A percentile compares a stretch with the other conserved stretches of the same genome.
Evolutionary conservation across 306 rosid genomes (phyloP).

Genomic region (Quercus cerris): DNA sequence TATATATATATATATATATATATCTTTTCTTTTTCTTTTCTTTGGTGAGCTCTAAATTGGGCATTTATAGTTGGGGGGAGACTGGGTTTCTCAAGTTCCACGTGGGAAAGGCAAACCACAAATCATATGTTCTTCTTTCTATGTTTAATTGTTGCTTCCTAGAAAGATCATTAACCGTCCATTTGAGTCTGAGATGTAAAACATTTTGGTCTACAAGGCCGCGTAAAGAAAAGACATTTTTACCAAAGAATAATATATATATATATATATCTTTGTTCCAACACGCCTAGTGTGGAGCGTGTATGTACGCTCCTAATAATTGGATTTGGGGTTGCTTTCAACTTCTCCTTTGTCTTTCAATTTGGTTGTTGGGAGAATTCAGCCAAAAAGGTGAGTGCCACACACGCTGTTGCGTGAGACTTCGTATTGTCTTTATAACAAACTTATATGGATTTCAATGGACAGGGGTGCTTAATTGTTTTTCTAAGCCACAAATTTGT

Average conservation of each 20-base stretch:
- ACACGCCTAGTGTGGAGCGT: neutral
- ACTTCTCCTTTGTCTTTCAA: too few relatives aligned
- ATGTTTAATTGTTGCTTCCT: constrained; percentile 18
- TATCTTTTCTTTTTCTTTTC: neutral
- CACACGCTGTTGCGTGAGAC: too few relatives aligned
- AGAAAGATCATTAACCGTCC: constrained; percentile 24
- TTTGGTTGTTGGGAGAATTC: too few relatives aligned
- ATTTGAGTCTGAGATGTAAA: neutral
- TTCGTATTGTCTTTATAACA: too few relatives aligned
- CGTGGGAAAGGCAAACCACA: constrained; percentile 12
- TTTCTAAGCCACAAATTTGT: too few relatives aligned
- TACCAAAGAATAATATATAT: neutral
- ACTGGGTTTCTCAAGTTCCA: neutral
- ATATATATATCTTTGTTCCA: neutral
- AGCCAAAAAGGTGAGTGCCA: too few relatives aligned
- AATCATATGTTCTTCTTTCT: too few relatives aligned
- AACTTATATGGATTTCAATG: too few relatives aligned
- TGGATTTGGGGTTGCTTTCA: too few relatives aligned
- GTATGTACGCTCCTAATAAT: neutral
- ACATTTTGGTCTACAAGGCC: constrained; percentile 15
- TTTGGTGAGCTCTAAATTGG: neutral
- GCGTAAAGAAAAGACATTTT: constrained; percentile 12
- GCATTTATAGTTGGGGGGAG: neutral
- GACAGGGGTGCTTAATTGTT: too few relatives aligned
- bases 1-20: too few relatives aligned